A percentile compares a stretch with the other conserved stretches of the same genome.
Evolutionary conservation across 2,329 filamentous ascomycete species (phyloP).

Genomic region (Apiospora malaysiana): DNA sequence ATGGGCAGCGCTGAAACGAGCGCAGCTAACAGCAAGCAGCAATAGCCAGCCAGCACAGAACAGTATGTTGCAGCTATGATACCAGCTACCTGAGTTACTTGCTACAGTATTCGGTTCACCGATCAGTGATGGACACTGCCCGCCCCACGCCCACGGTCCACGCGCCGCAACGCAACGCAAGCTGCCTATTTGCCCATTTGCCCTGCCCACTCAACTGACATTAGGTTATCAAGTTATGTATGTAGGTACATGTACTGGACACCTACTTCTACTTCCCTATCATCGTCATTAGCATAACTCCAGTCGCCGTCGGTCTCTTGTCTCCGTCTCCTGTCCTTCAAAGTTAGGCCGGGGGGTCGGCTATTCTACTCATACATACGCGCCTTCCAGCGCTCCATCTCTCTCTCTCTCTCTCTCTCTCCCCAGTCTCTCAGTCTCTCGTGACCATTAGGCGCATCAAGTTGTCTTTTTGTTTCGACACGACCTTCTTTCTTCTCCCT

Average conservation of each 20-base stretch:
- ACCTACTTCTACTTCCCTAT: neutral
- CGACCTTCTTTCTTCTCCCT: neutral
- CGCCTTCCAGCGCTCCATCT: constrained; percentile 1
- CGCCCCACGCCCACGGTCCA: neutral
- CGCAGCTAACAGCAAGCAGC: neutral
- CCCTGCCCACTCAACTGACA: no score
- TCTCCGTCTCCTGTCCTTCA: no score
- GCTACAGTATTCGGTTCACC: neutral
- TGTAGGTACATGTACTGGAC: neutral
- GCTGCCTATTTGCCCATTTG: neutral
- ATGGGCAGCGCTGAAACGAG: constrained; percentile 6
- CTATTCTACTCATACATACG: constrained; percentile 14
- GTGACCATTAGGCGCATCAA: neutral
- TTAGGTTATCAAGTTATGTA: no score
- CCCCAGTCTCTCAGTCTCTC: no score
- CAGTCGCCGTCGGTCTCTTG: no score
- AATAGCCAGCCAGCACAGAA: neutral
- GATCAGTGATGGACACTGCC: constrained; percentile 3
- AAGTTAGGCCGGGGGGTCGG: constrained; percentile 11
- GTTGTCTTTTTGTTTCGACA: neutral
- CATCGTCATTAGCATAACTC: constrained; percentile 1
- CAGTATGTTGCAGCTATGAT: neutral
- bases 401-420: no score
- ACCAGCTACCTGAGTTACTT: neutral
- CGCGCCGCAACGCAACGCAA: constrained; percentile 1